A percentile compares a stretch with the other conserved stretches of the same genome.
Evolutionary conservation across 2,329 filamentous ascomycete species (phyloP).

Genomic region (Ceratocystis eucalypticola): DNA sequence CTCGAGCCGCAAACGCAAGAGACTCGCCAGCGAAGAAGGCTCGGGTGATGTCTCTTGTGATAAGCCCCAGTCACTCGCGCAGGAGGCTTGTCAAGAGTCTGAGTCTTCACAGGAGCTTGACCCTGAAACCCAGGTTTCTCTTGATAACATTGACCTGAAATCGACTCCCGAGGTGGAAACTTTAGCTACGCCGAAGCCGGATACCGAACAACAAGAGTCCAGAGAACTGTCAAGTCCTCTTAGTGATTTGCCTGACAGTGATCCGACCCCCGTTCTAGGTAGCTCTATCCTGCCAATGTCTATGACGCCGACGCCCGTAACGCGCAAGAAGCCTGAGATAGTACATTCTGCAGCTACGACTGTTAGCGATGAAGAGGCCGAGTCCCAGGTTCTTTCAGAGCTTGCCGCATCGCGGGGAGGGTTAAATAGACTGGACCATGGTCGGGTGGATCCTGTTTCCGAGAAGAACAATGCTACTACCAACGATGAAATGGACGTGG

Average conservation of each 20-base stretch:
- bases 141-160: slow-evolving; percentile 8
- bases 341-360: background rate
- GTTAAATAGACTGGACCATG: no score
- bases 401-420: slow-evolving; percentile 26
- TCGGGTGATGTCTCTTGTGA: background rate
- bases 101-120: background rate
- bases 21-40: background rate
- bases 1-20: slow-evolving; percentile 11
- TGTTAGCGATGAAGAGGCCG: slow-evolving; percentile 21
- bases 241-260: slow-evolving; percentile 14
- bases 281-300: background rate
- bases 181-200: background rate
- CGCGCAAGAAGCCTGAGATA: no score
- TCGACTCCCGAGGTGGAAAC: background rate
- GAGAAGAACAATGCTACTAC: no score
- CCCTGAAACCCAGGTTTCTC: slow-evolving; percentile 9
- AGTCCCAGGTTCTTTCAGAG: slow-evolving; percentile 32
- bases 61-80: background rate
- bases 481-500: slow-evolving; percentile 1
- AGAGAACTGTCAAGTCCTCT: slow-evolving; percentile 16
- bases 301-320: background rate
- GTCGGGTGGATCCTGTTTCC: background rate
- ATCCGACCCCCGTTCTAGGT: background rate
- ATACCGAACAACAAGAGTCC: slow-evolving; percentile 19
- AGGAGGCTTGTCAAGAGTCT: slow-evolving; percentile 2